Percentiles rank a stretch among this genome's conserved stretches.
phyloP scores from a whole-genome alignment of 345 rosid genomes.

The Bruguiera gymnorhiza region DNA sequence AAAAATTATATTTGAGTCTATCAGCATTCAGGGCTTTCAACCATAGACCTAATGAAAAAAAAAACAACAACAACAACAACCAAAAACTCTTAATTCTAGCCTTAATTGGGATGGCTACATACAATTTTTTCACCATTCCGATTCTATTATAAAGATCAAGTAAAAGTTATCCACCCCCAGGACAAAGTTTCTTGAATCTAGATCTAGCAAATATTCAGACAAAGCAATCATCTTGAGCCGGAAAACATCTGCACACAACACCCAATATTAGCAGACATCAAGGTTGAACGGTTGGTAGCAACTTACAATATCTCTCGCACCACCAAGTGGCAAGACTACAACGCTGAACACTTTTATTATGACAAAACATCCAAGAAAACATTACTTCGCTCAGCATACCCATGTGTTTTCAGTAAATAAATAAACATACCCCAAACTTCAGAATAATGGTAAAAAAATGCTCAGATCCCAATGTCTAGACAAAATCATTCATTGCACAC shows the following conservation, averaged over 20 bases:
- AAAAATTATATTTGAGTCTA: too few species aligned
- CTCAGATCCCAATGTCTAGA: neutral
- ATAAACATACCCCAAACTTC: neutral
- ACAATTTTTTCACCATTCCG: neutral
- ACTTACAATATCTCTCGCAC: neutral
- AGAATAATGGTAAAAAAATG: neutral
- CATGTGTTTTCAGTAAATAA: neutral
- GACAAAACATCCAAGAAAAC: neutral
- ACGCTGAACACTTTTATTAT: neutral
- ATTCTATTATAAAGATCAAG: too few species aligned
- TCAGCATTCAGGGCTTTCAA: too few species aligned
- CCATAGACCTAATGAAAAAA: too few species aligned
- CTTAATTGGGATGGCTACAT: neutral
- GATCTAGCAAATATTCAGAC: constrained; percentile 2
- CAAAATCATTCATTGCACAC: neutral
- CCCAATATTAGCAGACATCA: neutral
- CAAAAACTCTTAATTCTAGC: too few species aligned
- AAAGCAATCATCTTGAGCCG: neutral
- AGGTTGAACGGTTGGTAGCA: neutral
- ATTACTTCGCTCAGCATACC: neutral
- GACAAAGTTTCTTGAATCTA: neutral
- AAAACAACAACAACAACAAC: too few species aligned
- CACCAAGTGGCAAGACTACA: neutral
- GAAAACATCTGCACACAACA: neutral
- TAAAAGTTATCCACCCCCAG: neutral